These are phyloP conservation scores for Spinellus fusiger DNA, from an alignment of 192 early-diverging fungal species.

Conservation along the genomic window DNA sequence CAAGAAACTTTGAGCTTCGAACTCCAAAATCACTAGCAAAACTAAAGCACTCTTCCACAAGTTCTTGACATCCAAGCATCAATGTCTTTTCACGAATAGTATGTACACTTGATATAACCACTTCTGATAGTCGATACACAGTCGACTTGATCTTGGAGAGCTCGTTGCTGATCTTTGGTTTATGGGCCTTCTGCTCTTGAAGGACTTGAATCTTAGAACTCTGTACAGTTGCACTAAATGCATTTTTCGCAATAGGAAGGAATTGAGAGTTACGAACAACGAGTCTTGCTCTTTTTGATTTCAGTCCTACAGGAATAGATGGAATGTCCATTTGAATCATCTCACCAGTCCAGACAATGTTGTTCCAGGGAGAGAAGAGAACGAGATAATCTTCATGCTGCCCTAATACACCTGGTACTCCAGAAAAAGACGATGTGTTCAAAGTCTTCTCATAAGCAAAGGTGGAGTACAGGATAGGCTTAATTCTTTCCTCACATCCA, in stretches of 20 bases:
- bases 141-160: conserved; percentile 54
- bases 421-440: not conserved
- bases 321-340: conserved; percentile 36
- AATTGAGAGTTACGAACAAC: conserved; percentile 40
- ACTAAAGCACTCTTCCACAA: conserved; percentile 64
- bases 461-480: conserved; percentile 13
- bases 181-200: conserved; percentile 52
- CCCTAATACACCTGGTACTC: not conserved
- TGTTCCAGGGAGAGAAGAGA: conserved; percentile 52
- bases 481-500: conserved; percentile 17
- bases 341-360: conserved; percentile 50
- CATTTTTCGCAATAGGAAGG: conserved; percentile 37
- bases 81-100: conserved; percentile 45
- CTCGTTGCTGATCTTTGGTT: conserved; percentile 49
- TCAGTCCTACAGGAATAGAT: conserved; percentile 38
- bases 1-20: conserved; percentile 53
- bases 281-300: conserved; percentile 48
- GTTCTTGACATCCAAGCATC: conserved; percentile 46
- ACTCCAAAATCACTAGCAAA: conserved; percentile 69
- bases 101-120: conserved; percentile 47
- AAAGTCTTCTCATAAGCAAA: conserved; percentile 16
- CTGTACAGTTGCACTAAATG: conserved; percentile 46
- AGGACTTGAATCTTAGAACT: conserved; percentile 38
- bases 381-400: conserved; percentile 39
- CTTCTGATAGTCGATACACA: conserved; percentile 47